These are phyloP conservation scores for Penicillium sp. DNA, from an alignment of 2,329 filamentous ascomycete species.

Conservation along the genomic window DNA sequence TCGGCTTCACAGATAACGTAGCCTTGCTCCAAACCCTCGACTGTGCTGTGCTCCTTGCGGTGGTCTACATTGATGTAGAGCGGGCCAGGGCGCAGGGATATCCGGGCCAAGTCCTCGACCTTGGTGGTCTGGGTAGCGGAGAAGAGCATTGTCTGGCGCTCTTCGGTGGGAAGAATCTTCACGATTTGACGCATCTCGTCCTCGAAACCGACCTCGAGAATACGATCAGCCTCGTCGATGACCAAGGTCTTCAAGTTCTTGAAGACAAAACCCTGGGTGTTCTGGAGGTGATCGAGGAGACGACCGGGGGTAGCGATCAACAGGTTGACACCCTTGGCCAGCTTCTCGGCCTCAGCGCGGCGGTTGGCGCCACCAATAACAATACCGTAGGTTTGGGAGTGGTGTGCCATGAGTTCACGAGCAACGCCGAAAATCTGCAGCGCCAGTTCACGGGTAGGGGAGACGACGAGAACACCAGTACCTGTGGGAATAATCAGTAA, in stretches of 20 bases:
- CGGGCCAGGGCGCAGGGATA: constrained; percentile 84
- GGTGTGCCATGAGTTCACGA: constrained; percentile 82
- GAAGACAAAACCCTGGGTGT: constrained; percentile 81
- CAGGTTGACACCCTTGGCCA: constrained; percentile 88
- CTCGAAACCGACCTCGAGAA: constrained; percentile 95
- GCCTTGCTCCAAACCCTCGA: constrained; percentile 89
- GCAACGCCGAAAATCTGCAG: constrained; percentile 96
- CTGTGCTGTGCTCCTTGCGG: constrained; percentile 81
- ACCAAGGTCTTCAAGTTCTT: constrained; percentile 89
- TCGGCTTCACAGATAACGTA: constrained; percentile 92
- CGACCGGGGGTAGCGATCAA: constrained; percentile 90
- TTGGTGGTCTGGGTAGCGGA: constrained; percentile 98
- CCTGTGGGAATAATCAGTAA: constrained; percentile 34
- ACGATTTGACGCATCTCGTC: constrained; percentile 97
- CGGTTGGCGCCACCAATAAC: constrained; percentile 93
- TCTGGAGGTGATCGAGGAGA: constrained; percentile 88
- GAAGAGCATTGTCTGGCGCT: constrained; percentile 96
- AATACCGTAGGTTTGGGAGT: constrained; percentile 93
- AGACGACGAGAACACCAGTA: constrained; percentile 86
- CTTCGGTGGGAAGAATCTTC: constrained; percentile 81
- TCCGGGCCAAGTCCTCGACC: constrained; percentile 91
- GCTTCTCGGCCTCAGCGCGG: constrained; percentile 86
- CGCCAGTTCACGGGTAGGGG: constrained; percentile 87
- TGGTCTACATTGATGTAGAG: constrained; percentile 97
- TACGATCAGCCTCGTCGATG: constrained; percentile 95